Base-by-base conservation (phyloP, 192 early-diverging fungal genomes). In the Pilobolus umbonatus region DNA sequence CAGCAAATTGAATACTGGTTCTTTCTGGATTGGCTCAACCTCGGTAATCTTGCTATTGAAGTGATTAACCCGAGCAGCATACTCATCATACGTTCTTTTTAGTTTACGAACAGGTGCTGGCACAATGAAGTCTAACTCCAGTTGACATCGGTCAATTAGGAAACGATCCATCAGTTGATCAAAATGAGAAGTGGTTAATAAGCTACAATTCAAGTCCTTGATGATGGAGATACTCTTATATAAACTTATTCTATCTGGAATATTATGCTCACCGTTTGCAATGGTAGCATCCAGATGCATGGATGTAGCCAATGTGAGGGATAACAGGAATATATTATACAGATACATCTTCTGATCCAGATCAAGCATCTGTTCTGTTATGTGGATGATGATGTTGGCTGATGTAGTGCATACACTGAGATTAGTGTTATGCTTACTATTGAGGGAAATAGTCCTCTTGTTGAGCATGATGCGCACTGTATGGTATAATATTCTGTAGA, bases 401-500 rank as follows among this genome's bases (percentile, higher is more conserved):
- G 70, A 64, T n/a, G 21, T 60, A 36, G 42, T 46, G 46, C 44
- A 54, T 36, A 49, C 52, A 9, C 57, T 59, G 35, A 29, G 26
- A 24, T 22, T 55, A 38, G 32, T 9, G 15, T 35, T 22, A 40
- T 58, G 54, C 45, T 57, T 49, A 26, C 39, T 28, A 44, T 64
- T 56, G n/a, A 45, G 54, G 14, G 28, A 35, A 30, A 55, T 46
- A 12, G 51, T 51, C 3, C 39, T 44, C 22, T 40, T 24, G 15
- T 66, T 48, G n/a, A 72, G 26, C 44, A 72, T 61, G 25, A 72
- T 61, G 8, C 62, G 70, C n/a, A 61, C 63, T 0, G 70, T 57
- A 48, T 72, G 62, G 34, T 72, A 72, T 28, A 66, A 25, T 39
- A 72, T 65, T 31, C 49, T 59, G 24, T 62, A 72, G n/a, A 72